Evolutionary conservation across 148 eudicot genomes (phyloP), one percentile per base, ranked within the genome.

Genomic region (Cornus suecica): DNA sequence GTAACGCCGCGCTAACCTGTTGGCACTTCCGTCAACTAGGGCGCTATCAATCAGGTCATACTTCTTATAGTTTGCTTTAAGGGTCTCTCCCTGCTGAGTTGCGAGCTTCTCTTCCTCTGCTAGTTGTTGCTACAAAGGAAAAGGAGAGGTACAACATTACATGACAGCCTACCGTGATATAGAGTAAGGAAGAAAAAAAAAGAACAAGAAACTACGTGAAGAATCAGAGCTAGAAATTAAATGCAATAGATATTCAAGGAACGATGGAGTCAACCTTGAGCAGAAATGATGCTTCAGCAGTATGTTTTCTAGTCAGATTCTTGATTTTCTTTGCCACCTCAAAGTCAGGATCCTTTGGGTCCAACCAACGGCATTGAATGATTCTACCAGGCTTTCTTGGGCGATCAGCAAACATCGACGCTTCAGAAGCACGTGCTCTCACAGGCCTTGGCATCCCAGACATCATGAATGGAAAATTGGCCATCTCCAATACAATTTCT

Each of bases 391-490:
- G 97, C 85, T 86, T 91, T 45, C 56, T 73, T 10, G 97, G 99
- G 4, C 90, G 90, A 23, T 91, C 88, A 23, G 82, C 94, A 70
- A 92, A 95, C 96, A 92, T 95, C 74, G 77, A 90, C 2, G 69
- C 61, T 67, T 68, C 79, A 13, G 97, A 94, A 70, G 80, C 69
- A 52, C 72, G 79, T 23, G 80, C 94, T 71, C 97, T 86, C 30
- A 88, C 90, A 25, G 99, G 97, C 82, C 99, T 87, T 10, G 99
- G 99, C 99, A 91, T 89, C 48, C 97, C 97, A 3, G 81, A 84
- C 73, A 92, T 84, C 97, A 92, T 92, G 74, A 95, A 89, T 0
- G 96, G 91, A 31, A 76, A 78, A 8, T 77, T 68, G 15, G 63
- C 42, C 72, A 87, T 75, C 51, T 62, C 83, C 2, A n/a, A 68